These are phyloP conservation scores for Chrysoporthe puriensis DNA, from an alignment of 2,329 filamentous ascomycete genomes.

Conservation along the genomic window DNA sequence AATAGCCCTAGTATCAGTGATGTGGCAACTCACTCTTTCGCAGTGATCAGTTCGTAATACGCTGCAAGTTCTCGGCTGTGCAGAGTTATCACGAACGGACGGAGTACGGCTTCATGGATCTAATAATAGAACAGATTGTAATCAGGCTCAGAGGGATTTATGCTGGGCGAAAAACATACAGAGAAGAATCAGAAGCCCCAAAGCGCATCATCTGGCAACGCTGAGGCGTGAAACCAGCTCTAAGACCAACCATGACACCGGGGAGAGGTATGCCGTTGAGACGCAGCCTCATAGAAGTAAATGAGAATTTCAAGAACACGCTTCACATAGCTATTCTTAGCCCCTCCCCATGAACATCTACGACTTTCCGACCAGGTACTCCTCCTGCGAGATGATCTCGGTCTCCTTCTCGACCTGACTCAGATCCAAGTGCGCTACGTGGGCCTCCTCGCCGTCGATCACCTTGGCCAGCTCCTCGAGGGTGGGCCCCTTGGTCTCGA, in stretches of 20 bases:
- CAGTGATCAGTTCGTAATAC: no score
- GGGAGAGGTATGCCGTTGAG: not conserved
- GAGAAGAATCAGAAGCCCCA: no score
- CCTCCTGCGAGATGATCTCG: slow-evolving; percentile 29
- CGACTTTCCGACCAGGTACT: slow-evolving; percentile 20
- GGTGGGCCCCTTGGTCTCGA: slow-evolving; percentile 67
- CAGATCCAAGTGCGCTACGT: slow-evolving; percentile 50
- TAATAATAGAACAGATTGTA: no score
- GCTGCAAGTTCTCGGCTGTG: no score
- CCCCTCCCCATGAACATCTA: not conserved
- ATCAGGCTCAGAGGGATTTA: no score
- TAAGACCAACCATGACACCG: not conserved
- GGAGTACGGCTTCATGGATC: no score
- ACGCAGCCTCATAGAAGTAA: not conserved
- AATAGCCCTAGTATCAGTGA: no score
- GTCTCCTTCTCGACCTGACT: slow-evolving; percentile 50
- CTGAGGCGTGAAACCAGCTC: no score
- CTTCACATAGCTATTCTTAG: not conserved
- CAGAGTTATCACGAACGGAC: no score
- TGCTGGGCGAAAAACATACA: no score
- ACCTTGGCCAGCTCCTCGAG: slow-evolving; percentile 70
- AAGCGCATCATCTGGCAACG: not conserved
- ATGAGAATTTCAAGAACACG: not conserved
- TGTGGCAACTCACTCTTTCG: no score
- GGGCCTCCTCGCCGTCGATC: slow-evolving; percentile 64